Conservation (phyloP, 495 filamentous ascomycete genomes). For the Entonaema liquescens region DNA sequence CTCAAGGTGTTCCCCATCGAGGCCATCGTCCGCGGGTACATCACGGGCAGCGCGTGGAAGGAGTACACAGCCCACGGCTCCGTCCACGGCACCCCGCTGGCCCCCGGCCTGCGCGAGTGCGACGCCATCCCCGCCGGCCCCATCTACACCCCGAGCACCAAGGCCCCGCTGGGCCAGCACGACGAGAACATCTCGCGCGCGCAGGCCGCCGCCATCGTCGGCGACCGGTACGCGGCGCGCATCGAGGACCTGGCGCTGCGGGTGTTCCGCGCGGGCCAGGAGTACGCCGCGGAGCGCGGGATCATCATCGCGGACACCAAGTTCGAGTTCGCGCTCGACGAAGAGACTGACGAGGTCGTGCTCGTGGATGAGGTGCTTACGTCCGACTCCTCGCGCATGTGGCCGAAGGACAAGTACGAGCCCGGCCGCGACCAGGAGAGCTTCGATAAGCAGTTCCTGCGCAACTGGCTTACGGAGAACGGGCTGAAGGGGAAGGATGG, state of each 20-base stretch:
- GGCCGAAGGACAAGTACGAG: constrained; percentile 76
- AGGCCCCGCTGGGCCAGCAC: constrained; percentile 82
- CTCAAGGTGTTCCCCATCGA: constrained; percentile 87
- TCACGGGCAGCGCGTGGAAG: constrained; percentile 91
- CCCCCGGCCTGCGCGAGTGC: constrained; percentile 74
- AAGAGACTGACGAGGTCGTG: constrained; percentile 76
- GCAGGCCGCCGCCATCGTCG: constrained; percentile 71
- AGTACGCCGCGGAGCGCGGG: constrained; percentile 78
- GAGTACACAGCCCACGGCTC: constrained; percentile 77
- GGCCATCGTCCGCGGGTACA: constrained; percentile 83
- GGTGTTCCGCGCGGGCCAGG: constrained; percentile 76
- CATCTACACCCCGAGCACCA: constrained; percentile 90
- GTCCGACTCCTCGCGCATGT: constrained; percentile 85
- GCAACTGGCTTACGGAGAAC: constrained; percentile 81
- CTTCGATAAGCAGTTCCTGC: constrained; percentile 89
- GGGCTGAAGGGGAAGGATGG: constrained; percentile 74
- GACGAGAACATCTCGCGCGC: constrained; percentile 91
- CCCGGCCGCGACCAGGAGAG: constrained; percentile 78
- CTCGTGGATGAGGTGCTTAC: constrained; percentile 94
- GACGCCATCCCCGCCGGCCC: constrained; percentile 73
- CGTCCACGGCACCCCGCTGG: constrained; percentile 78
- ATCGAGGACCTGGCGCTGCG: constrained; percentile 77
- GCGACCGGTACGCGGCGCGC: constrained; percentile 73
- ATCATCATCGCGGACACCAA: constrained; percentile 83
- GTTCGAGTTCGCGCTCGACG: constrained; percentile 73